Percentiles rank a stretch among this genome's conserved stretches.
phyloP scores from a whole-genome alignment of 495 filamentous ascomycete species.

The Penicillium bialowiezense region DNA sequence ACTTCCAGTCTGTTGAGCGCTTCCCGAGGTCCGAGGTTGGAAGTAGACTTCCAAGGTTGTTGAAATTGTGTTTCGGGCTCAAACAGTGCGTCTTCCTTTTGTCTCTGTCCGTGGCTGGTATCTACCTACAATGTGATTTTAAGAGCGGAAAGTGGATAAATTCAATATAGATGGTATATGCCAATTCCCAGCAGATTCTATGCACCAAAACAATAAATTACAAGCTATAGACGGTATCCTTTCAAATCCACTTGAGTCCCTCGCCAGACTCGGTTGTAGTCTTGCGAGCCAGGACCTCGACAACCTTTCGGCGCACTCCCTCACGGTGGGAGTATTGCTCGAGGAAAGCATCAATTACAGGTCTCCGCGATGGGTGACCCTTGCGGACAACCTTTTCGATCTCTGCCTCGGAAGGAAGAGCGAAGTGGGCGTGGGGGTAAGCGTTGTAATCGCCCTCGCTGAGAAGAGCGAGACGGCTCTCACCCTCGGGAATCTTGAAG shows the following conservation, averaged over 20 bases:
- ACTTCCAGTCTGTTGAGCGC: too few species aligned
- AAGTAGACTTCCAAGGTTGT: too few species aligned
- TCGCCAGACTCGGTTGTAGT: slow-evolving; percentile 16
- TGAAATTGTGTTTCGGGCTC: too few species aligned
- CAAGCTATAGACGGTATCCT: slow-evolving; percentile 14
- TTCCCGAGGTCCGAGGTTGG: too few species aligned
- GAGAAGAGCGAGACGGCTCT: slow-evolving; percentile 50
- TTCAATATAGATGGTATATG: slow-evolving; percentile 37
- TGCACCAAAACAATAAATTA: slow-evolving; percentile 25
- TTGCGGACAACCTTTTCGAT: slow-evolving; percentile 54
- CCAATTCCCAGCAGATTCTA: slow-evolving; percentile 19
- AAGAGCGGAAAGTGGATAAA: too few species aligned
- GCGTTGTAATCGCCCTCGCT: slow-evolving; percentile 51
- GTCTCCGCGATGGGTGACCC: slow-evolving; percentile 5
- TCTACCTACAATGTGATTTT: too few species aligned
- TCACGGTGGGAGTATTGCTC: slow-evolving; percentile 34
- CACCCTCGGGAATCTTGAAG: slow-evolving; percentile 51
- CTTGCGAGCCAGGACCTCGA: slow-evolving; percentile 32
- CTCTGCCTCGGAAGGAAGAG: slow-evolving; percentile 73
- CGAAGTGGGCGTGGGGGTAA: slow-evolving; percentile 65
- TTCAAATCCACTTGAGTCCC: slow-evolving; percentile 31
- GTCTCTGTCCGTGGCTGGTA: too few species aligned
- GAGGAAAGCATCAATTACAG: slow-evolving; percentile 27
- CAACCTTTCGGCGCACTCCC: slow-evolving; percentile 41
- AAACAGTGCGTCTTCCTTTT: too few species aligned